Base-by-base conservation (phyloP, 192 early-diverging fungal species). In the Podila horticola region DNA sequence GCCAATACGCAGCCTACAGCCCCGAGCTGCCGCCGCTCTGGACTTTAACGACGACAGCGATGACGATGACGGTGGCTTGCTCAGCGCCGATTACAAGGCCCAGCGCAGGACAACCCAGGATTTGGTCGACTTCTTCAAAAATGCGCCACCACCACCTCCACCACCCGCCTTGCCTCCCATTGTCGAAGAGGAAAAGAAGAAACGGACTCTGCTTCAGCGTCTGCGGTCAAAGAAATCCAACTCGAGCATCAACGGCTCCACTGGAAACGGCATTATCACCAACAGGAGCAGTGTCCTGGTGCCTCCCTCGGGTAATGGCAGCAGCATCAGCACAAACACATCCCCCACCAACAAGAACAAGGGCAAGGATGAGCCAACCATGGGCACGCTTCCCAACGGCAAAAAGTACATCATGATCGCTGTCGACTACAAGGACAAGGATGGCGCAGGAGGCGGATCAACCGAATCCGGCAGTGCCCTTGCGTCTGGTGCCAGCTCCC, bases 341-440 rank as follows among this genome's bases (percentile, higher is more conserved):
- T 36, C 69, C 0, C 33, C 64, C 33, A 58, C 66, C 0, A 50
- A 31, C 3, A 68, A 41, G 31, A 70, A 70, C 15, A 66, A 31
- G 26, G 62, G 59, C 31, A 71, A 59, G 1, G 70, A 64, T 7
- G 64, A 67, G 19, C 55, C 67, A 26, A 65, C 66, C 11, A 69
- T 66, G 2, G 66, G 65, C 10, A 73, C 70, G 3, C 34, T 72
- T 20, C 65, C 71, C 9, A 73, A 69, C 31, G 70, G 70, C 4
- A 72, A 73, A 65, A 81, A 81, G 52, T 81, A 73, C 63, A 64
- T 81, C 36, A 81, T 81, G 77, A 81, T 81, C 26, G 71, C 77
- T 0, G 71, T 81, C 31, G 71, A 81, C 50, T 81, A 81, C 64
- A 72, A 73, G 55, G 51, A 58, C 63, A 51, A 52, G 12, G 33